phyloP scores from a whole-genome alignment of 352 stramenopile genomes.

The Blastocystis hominis region DNA sequence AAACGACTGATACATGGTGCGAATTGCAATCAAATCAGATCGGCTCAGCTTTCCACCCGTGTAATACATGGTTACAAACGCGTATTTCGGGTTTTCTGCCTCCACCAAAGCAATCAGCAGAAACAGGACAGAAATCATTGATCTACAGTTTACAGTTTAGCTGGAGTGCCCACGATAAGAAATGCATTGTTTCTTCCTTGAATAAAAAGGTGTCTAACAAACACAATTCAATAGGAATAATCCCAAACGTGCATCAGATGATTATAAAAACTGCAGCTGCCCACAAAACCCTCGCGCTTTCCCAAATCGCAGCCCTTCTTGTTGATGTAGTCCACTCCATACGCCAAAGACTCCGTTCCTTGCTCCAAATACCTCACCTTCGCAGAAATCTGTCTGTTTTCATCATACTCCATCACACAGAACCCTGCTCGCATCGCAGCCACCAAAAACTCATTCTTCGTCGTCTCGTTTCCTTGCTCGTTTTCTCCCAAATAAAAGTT shows the following conservation, averaged over 20 bases:
- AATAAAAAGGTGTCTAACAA: constrained; percentile 36
- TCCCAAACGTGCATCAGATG: constrained; percentile 56
- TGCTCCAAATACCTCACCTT: constrained; percentile 47
- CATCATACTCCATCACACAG: constrained; percentile 24
- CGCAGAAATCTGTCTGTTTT: not conserved
- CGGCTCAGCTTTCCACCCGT: not conserved
- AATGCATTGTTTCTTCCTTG: not conserved
- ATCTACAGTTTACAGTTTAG: not conserved
- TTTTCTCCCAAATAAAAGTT: constrained; percentile 3
- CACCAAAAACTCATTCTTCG: constrained; percentile 3
- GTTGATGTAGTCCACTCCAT: constrained; percentile 55
- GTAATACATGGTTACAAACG: constrained; percentile 51
- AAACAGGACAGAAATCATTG: not conserved
- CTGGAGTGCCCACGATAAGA: not conserved
- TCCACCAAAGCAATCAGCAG: not conserved
- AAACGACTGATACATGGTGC: constrained; percentile 48
- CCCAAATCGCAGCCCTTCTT: not conserved
- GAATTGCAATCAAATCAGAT: constrained; percentile 42
- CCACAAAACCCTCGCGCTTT: not conserved
- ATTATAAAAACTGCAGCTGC: constrained; percentile 54
- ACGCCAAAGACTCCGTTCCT: constrained; percentile 22
- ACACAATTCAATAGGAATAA: not conserved
- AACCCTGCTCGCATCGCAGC: constrained; percentile 28
- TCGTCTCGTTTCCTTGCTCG: not conserved
- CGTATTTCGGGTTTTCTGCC: not conserved